These are phyloP conservation scores for Vigna angularis DNA, from an alignment of 306 rosid genomes.

Conservation along the genomic window DNA sequence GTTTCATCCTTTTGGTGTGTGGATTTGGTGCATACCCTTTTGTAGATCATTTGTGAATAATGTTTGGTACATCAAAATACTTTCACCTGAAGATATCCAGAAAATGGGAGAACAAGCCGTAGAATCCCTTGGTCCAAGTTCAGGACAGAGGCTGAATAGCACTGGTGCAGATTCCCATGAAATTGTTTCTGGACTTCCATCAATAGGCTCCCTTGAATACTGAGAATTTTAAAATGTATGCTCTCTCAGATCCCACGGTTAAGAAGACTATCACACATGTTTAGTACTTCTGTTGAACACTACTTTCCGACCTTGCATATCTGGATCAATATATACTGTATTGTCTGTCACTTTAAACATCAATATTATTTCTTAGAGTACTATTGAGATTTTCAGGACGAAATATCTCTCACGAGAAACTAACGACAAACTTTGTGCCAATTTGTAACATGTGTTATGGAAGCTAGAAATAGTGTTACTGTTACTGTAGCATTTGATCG, in stretches of 20 bases:
- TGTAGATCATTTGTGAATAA: conserved; percentile 84
- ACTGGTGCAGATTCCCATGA: conserved; percentile 57
- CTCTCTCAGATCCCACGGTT: conserved; percentile 37
- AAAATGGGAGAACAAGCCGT: conserved; percentile 76
- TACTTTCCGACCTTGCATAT: conserved; percentile 26
- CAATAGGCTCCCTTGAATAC: conserved; percentile 68
- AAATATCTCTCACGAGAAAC: conserved; percentile 17
- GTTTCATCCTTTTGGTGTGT: conserved; percentile 8
- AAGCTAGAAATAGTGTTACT: conserved; percentile 39
- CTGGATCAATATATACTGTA: conserved; percentile 34
- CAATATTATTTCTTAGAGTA: conserved; percentile 19
- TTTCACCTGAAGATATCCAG: conserved; percentile 84
- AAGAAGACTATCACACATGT: conserved; percentile 33
- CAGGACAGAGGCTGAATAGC: conserved; percentile 61
- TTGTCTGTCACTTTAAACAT: conserved; percentile 33
- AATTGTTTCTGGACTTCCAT: conserved; percentile 64
- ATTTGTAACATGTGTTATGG: conserved; percentile 36
- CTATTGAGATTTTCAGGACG: conserved; percentile 12
- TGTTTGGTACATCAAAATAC: conserved; percentile 88
- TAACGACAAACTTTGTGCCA: conserved; percentile 28
- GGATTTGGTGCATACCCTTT: conserved; percentile 29
- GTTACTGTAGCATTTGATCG: conserved; percentile 37
- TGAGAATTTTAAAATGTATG: conserved; percentile 46
- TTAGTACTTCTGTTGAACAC: conserved; percentile 44
- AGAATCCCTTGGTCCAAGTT: conserved; percentile 65